Percentiles rank a stretch among this genome's conserved stretches.
Evolutionary conservation across 306 rosid species (phyloP).

Genomic region (Glycine latifolia): DNA sequence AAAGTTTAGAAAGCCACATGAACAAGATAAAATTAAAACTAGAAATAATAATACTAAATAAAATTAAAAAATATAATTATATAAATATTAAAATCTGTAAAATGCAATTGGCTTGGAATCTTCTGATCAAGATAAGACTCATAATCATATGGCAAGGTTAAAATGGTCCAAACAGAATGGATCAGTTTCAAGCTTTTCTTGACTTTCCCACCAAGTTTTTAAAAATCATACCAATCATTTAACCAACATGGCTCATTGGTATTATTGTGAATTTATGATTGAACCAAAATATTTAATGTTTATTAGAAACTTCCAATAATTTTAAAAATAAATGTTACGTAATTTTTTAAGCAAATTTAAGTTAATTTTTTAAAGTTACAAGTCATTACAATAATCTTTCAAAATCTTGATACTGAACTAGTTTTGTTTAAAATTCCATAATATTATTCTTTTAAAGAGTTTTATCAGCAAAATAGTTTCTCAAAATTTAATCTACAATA

Average conservation of each 20-base stretch:
- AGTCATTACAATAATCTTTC: too few species aligned
- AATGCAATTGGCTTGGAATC: constrained; percentile 16
- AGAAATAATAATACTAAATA: neutral
- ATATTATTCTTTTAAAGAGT: neutral
- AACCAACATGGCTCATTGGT: neutral
- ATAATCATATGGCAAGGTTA: constrained; percentile 25
- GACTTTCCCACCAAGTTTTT: neutral
- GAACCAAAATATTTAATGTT: neutral
- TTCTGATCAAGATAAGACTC: constrained; percentile 6
- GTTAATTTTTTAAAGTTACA: too few species aligned
- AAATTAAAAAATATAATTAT: neutral
- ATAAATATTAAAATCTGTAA: constrained; percentile 25
- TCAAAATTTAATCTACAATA: neutral
- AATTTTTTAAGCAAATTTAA: too few species aligned
- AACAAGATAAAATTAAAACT: constrained; percentile 10
- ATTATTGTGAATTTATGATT: neutral
- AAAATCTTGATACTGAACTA: neutral
- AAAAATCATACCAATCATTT: neutral
- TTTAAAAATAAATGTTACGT: too few species aligned
- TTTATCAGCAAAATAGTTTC: neutral
- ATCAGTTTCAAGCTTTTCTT: constrained; percentile 28
- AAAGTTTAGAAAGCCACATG: constrained; percentile 35
- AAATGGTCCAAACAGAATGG: constrained; percentile 33
- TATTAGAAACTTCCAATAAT: too few species aligned
- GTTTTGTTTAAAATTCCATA: neutral